Evolutionary conservation across 257 asterid genomes (phyloP), one percentile per base, ranked within the genome.

Genomic region (Rubia yunnanensis): DNA sequence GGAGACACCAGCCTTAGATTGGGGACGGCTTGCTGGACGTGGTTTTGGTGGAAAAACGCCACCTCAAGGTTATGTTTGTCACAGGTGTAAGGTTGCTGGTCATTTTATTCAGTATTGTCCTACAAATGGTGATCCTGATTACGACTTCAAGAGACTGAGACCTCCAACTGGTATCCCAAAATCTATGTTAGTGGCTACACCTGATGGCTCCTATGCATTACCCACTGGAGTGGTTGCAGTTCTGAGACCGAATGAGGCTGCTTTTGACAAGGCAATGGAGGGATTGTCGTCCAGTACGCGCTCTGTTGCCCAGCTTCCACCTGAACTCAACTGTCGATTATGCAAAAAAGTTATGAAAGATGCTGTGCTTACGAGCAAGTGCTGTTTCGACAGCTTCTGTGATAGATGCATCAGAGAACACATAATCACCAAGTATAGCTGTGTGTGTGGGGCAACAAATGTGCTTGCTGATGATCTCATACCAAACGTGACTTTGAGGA

Each of bases 61-160:
- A 54, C 99, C 99, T 8, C 95, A 76, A 31, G 99, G 99, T 67
- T 94, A 94, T 72, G 67, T 86, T 65, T 94, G 99, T 65, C 95
- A 90, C 77, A 85, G 99, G 78, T 94, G 99, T 82, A 94, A 86
- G 76, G 88, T 87, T 66, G 87, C 97, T 63, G 99, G 99, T 52
- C 99, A 94, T 73, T 85, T 94, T 50, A 94, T 94, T 70, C 96
- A 94, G 82, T 90, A 90, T 64, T 94, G 99, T 75, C 95, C 99
- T 49, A 94, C 99, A 26, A 94, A 94, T 78, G 95, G 97, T 49
- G 97, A 94, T 79, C 97, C 92, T 17, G 80, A 79, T 75, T 94
- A 70, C 75, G 99, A 94, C 81, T 69, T 94, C 49, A 88, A 72
- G 81, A 84, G 90, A 82, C 85, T 87, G 70, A 90, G 85, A 63